phyloP scores from a whole-genome alignment of 2,329 filamentous ascomycete genomes.

The Fusarium anguioides region DNA sequence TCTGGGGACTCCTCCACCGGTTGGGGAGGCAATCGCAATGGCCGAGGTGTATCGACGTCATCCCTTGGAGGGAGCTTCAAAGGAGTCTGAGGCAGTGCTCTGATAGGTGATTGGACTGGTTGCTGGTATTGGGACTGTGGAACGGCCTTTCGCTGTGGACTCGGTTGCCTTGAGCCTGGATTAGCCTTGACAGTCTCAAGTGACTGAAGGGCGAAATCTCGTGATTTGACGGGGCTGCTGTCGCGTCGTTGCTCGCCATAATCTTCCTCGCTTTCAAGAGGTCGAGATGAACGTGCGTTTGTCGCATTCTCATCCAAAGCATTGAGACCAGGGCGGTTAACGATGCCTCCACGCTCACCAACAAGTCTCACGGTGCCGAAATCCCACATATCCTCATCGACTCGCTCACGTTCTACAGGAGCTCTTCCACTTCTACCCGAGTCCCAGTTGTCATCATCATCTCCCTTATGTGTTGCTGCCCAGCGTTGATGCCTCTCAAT shows the following conservation, averaged over 20 bases:
- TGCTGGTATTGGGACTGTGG: constrained; percentile 42
- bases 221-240: constrained; percentile 63
- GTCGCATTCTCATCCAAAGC: constrained; percentile 84
- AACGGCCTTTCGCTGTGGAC: constrained; percentile 69
- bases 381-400: constrained; percentile 93
- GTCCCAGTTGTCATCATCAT: constrained; percentile 71
- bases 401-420: constrained; percentile 64
- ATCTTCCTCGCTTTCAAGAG: constrained; percentile 61
- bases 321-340: constrained; percentile 68
- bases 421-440: constrained; percentile 63
- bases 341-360: constrained; percentile 69
- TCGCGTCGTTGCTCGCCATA: constrained; percentile 65
- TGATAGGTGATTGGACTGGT: constrained; percentile 62
- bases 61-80: constrained; percentile 48
- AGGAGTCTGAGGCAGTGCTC: constrained; percentile 64
- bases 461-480: constrained; percentile 81
- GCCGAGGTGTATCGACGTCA: constrained; percentile 59
- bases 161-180: constrained; percentile 64
- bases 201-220: constrained; percentile 57
- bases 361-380: constrained; percentile 93
- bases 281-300: constrained; percentile 74
- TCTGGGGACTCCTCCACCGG: constrained; percentile 65
- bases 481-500: constrained; percentile 92
- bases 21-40: constrained; percentile 59
- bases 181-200: constrained; percentile 68